Evolutionary conservation across 2,329 filamentous ascomycete genomes (phyloP).

Genomic region (Aspergillus sp.): DNA sequence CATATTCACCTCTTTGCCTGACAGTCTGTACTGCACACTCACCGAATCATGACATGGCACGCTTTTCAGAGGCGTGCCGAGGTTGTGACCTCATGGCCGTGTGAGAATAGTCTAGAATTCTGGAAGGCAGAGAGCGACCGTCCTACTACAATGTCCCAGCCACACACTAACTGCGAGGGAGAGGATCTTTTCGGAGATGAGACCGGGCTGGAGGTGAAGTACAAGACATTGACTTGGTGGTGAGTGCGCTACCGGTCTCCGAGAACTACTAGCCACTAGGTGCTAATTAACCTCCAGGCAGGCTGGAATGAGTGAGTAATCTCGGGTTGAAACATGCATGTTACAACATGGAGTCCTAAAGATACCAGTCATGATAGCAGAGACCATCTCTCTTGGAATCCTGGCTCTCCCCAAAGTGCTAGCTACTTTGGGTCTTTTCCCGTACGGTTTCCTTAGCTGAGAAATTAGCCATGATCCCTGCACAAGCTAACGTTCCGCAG

Average conservation of each 20-base stretch:
- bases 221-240: constrained; percentile 34
- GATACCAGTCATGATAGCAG: constrained; percentile 54
- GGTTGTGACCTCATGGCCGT: background rate
- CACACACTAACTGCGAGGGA: background rate
- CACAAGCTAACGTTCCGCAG: constrained; percentile 6
- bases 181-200: constrained; percentile 31
- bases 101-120: background rate
- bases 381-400: constrained; percentile 58
- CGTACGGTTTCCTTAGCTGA: constrained; percentile 30
- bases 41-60: background rate
- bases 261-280: background rate
- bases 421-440: constrained; percentile 53
- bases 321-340: background rate
- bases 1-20: background rate
- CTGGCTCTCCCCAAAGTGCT: constrained; percentile 56
- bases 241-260: constrained; percentile 11
- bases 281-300: background rate
- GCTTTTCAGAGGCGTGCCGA: background rate
- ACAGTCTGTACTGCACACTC: background rate
- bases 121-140: background rate
- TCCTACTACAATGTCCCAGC: background rate
- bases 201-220: constrained; percentile 25
- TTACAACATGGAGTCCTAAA: background rate
- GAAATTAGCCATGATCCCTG: background rate
- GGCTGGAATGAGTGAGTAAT: constrained; percentile 1